phyloP scores from a whole-genome alignment of 2,329 filamentous ascomycete genomes.

The Trichoderma afroharzianum region DNA sequence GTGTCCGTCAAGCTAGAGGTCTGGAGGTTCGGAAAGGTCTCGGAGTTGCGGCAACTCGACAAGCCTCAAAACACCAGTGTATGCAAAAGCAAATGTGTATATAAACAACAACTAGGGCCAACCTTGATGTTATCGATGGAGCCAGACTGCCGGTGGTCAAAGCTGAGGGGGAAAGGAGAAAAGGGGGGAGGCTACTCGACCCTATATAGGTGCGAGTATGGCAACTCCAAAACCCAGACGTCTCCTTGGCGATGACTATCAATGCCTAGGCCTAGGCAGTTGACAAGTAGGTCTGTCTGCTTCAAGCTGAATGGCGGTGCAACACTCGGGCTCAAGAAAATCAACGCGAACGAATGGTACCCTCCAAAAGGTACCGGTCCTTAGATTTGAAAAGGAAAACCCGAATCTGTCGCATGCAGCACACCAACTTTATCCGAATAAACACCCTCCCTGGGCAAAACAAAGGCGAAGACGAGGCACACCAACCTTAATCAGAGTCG shows the following conservation, averaged over 20 bases:
- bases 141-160: neutral
- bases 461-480: constrained; percentile 5
- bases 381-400: neutral
- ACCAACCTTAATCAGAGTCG: constrained; percentile 3
- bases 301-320: neutral
- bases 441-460: neutral
- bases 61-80: neutral
- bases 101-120: neutral
- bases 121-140: neutral
- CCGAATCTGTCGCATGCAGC: constrained; percentile 11
- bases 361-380: constrained; percentile 5
- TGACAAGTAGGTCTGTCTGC: neutral
- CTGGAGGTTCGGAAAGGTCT: constrained; percentile 13
- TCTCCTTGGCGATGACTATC: constrained; percentile 1
- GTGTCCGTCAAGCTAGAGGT: neutral
- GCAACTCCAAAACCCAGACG: neutral
- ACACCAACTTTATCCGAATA: constrained; percentile 13
- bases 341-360: constrained; percentile 10
- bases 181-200: neutral
- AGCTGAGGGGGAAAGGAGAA: neutral
- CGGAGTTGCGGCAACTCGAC: constrained; percentile 12
- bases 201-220: constrained; percentile 14
- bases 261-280: neutral
- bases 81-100: neutral
- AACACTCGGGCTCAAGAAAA: constrained; percentile 10